Evolutionary conservation across 2,329 filamentous ascomycete genomes (phyloP), one percentile per base, ranked within the genome.

Genomic region (Calonectria hongkongensis): DNA sequence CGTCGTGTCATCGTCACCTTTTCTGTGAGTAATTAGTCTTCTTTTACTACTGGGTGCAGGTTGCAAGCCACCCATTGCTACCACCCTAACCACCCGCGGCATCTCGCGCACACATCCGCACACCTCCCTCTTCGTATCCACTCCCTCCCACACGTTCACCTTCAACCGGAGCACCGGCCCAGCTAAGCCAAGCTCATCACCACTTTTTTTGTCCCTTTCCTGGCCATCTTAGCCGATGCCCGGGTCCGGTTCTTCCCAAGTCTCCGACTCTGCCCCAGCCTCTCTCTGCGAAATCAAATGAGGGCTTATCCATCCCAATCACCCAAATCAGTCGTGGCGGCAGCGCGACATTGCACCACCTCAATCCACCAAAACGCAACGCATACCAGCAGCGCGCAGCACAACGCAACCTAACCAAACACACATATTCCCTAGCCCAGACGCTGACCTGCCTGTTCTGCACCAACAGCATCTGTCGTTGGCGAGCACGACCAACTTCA

Each of bases 321-420:
- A 50, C 41, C 50, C 65, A 68, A 65, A 58, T 36, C 65, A 43
- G 65, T 67, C 51, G 70, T 60, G 56, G 48, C 30, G 63, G 65
- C 65, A 68, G 58, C 70, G 62, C 65, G 65, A 72, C 70, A 68
- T 68, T 68, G 48, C 65, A 72, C 70, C 65, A 72, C 70, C 70
- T 72, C 64, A 60, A 65, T 51, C 64, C 58, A 63, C 47, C 65
- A 72, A 72, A 63, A 51, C 66, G 56, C 70, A 60, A 71, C 65
- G 65, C 65, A 72, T 72, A 62, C 63, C 69, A 67, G 58, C 67
- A 64, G 45, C 47, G 56, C 67, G 58, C 65, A 65, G 56, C 70
- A 65, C 70, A 30, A 65, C 70, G 58, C 70, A 68, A 72, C 70
- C 70, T 50, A 68, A 48, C 58, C 65, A 64, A 68, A 68, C 30